These are phyloP conservation scores for Fusarium dimerum DNA, from an alignment of 2,329 filamentous ascomycete species.

Conservation along the genomic window DNA sequence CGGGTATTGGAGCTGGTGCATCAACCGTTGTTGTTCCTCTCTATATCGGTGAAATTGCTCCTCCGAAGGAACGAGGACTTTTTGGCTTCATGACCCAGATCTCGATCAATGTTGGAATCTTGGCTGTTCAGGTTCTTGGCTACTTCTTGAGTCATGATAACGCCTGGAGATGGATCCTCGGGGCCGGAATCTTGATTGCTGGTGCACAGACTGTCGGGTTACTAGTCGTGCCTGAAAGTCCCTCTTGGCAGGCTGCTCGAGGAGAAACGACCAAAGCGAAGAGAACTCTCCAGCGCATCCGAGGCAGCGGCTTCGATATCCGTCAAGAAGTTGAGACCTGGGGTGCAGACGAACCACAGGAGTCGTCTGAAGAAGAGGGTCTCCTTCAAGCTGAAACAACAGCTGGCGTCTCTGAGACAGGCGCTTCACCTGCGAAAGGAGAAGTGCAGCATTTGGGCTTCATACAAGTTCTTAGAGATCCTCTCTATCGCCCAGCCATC, in stretches of 20 bases:
- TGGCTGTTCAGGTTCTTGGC: constrained; percentile 79
- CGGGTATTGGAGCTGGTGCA: constrained; percentile 83
- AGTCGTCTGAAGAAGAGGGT: constrained; percentile 66
- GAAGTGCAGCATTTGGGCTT: constrained; percentile 55
- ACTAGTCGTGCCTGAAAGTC: constrained; percentile 81
- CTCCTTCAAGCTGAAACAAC: constrained; percentile 52
- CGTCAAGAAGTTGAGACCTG: constrained; percentile 70
- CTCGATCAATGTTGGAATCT: constrained; percentile 88
- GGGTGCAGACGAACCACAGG: constrained; percentile 44
- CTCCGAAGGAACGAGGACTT: constrained; percentile 71
- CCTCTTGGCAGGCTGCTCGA: constrained; percentile 78
- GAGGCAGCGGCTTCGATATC: constrained; percentile 69
- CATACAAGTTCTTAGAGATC: constrained; percentile 65
- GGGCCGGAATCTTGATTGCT: constrained; percentile 69
- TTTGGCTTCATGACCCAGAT: constrained; percentile 88
- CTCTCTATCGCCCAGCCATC: constrained; percentile 70
- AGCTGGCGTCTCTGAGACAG: constrained; percentile 16
- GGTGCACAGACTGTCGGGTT: constrained; percentile 68
- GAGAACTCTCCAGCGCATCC: constrained; percentile 70
- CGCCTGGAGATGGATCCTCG: constrained; percentile 84
- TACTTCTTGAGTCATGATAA: constrained; percentile 81
- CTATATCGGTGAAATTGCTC: constrained; percentile 91
- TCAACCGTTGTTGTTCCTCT: constrained; percentile 91
- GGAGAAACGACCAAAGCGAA: constrained; percentile 63
- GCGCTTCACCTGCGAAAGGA: constrained; percentile 8